phyloP scores from a whole-genome alignment of 179 eudicot species.

The Spinacia oleracea region DNA sequence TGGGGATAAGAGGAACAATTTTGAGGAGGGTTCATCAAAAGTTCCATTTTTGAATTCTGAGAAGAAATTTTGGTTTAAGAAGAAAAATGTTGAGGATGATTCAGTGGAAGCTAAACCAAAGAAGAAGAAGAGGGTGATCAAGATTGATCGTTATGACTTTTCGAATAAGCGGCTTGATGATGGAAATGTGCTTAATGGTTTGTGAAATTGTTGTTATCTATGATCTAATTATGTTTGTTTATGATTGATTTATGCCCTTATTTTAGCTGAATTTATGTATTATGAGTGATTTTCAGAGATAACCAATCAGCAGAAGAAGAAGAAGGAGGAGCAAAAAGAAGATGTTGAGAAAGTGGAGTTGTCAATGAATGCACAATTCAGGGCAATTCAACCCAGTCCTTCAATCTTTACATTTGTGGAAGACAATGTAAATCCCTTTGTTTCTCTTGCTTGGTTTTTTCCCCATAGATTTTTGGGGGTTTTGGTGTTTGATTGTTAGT shows the following conservation, averaged over 20 bases:
- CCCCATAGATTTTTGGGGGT: neutral
- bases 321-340: constrained; percentile 35
- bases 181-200: constrained; percentile 34
- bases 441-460: neutral
- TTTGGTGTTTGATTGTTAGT: neutral
- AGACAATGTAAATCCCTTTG: constrained; percentile 59
- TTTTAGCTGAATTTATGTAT: constrained; percentile 15
- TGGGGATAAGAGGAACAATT: constrained; percentile 10
- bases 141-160: constrained; percentile 62
- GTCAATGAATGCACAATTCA: constrained; percentile 87
- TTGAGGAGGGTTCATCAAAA: constrained; percentile 8
- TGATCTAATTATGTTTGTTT: neutral
- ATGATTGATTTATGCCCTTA: neutral
- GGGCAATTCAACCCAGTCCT: constrained; percentile 81
- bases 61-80: constrained; percentile 39
- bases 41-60: constrained; percentile 5
- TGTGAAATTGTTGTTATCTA: constrained; percentile 3
- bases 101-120: constrained; percentile 44
- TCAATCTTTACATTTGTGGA: constrained; percentile 78
- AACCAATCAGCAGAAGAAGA: constrained; percentile 27
- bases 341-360: constrained; percentile 50
- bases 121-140: constrained; percentile 55
- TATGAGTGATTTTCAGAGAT: constrained; percentile 41
- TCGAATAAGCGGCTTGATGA: constrained; percentile 77
- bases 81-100: constrained; percentile 29